Conservation (phyloP, 352 stramenopile genomes). For the Phytophthora europaea region DNA sequence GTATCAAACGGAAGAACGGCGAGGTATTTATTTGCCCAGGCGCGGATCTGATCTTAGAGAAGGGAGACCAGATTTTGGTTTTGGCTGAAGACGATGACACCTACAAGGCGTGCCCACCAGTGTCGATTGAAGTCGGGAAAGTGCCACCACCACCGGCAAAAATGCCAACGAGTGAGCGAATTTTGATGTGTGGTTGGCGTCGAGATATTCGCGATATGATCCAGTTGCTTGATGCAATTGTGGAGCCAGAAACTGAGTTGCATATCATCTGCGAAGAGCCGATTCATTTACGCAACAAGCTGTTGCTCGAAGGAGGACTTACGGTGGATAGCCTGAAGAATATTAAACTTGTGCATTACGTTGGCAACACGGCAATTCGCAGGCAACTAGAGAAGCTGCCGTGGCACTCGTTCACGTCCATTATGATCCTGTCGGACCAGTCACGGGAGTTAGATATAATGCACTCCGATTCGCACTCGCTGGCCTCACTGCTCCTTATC, state of each 20-base stretch:
- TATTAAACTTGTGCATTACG: conserved; percentile 68
- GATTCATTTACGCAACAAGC: conserved; percentile 60
- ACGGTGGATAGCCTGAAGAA: conserved; percentile 64
- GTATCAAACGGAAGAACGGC: conserved; percentile 65
- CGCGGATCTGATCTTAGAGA: conserved; percentile 34
- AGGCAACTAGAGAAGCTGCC: conserved; percentile 65
- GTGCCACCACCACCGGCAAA: conserved; percentile 37
- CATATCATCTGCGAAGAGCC: conserved; percentile 84
- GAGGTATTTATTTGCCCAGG: conserved; percentile 63
- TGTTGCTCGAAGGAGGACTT: conserved; percentile 65
- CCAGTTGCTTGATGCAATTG: conserved; percentile 72
- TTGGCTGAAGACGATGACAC: conserved; percentile 88
- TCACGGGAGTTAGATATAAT: conserved; percentile 77
- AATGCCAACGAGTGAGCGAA: conserved; percentile 45
- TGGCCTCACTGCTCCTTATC: conserved; percentile 83
- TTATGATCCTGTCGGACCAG: conserved; percentile 83
- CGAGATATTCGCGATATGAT: conserved; percentile 91
- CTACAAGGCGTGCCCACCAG: conserved; percentile 68
- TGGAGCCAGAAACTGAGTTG: conserved; percentile 61
- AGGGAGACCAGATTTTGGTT: conserved; percentile 78
- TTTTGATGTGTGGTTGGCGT: conserved; percentile 88
- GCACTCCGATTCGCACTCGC: conserved; percentile 82
- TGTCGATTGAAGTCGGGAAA: conserved; percentile 41
- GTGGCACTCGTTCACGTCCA: conserved; percentile 74
- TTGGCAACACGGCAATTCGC: conserved; percentile 79